Base-by-base conservation (phyloP, 2,329 filamentous ascomycete species). In the Trichophyton simii region DNA sequence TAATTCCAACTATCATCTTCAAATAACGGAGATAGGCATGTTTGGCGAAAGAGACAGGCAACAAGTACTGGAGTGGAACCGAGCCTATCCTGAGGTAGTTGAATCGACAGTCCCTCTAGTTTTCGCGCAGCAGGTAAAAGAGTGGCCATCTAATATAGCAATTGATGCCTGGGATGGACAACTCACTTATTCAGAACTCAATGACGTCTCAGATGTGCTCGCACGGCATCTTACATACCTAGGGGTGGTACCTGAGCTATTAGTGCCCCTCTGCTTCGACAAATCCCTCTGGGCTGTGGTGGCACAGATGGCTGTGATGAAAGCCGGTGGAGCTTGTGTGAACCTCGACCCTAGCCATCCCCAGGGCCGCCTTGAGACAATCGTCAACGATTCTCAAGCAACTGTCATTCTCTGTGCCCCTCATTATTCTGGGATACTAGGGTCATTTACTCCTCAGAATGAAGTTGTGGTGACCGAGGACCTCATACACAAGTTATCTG, bases 381-480 rank as follows among this genome's bases (percentile, higher is more conserved):
- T 41, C 15, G 38, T 76, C 0, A 76, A 77, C 36, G 84, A 83
- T 70, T 86, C 84, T 0, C 76, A 76, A 1, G 76, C 77, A 28
- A 78, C 77, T 0, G 87, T 87, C 63, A 79, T 87, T 48, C 71
- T 76, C 6, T 75, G 82, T 60, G 82, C 82, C 0, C 22, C 58
- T n/a, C 48, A 46, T 20, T n/a, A 20, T 15, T 18, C 11, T 18
- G 34, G n/a, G 11, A n/a, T 34, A n/a, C 8, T 22, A 18, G 58
- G 34, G 5, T 22, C 20, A 7, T 22, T 20, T 13, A 48, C 15
- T 25, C 57, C 18, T 34, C 28, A 58, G 22, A 58, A 36, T 34
- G 57, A 18, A 22, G 28, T 38, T 13, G 36, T 31, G 42, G 38
- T 41, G 15, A 41, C 38, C 13, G 38, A 41, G 15, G 38, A 41